phyloP scores from a whole-genome alignment of 768 basidiomycete species.

The Termitomyces sp. region DNA sequence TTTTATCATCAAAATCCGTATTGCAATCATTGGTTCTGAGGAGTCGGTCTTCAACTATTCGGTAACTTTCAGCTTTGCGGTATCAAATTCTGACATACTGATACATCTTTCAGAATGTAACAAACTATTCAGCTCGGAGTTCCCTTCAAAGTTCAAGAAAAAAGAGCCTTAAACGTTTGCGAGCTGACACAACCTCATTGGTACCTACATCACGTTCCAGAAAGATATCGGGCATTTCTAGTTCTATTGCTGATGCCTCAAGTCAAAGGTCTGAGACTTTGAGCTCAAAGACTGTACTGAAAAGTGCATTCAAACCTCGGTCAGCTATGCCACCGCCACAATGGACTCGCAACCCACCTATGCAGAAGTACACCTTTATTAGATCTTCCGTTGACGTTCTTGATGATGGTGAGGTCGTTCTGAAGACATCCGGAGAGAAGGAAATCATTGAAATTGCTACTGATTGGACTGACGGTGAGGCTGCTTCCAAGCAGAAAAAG shows the following conservation, averaged over 20 bases:
- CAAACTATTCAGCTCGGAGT: neutral
- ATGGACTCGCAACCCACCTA: neutral
- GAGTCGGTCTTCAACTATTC: neutral
- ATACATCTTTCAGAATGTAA: neutral
- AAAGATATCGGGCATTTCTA: neutral
- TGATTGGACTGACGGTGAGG: neutral
- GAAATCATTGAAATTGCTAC: too few relatives aligned
- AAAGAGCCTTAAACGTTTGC: neutral
- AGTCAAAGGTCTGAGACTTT: too few relatives aligned
- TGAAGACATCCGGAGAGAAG: neutral
- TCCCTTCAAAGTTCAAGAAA: neutral
- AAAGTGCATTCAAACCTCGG: constrained; percentile 1
- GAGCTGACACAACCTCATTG: neutral
- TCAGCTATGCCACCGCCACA: neutral
- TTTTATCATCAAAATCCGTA: neutral
- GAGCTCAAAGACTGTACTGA: neutral
- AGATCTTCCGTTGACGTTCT: neutral
- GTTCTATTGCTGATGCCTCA: too few relatives aligned
- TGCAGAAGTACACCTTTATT: neutral
- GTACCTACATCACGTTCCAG: neutral
- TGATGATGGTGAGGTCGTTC: neutral
- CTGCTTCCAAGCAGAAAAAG: neutral
- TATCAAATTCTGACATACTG: neutral
- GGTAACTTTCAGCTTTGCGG: neutral
- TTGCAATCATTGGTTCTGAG: neutral